Base-by-base conservation (phyloP, 2,329 filamentous ascomycete species). In the Botrytis deweyae region DNA sequence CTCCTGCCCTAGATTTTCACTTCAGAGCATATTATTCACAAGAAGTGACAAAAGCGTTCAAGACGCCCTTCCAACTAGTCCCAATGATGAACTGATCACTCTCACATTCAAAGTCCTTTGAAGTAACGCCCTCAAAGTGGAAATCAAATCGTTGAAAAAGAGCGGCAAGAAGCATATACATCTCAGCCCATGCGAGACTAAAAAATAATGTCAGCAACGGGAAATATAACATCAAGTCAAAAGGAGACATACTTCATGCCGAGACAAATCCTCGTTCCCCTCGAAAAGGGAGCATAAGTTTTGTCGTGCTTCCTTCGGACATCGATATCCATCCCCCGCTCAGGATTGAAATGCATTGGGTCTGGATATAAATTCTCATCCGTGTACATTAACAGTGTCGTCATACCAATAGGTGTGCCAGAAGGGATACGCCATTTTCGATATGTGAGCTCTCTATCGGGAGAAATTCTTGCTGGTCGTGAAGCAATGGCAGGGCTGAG, bases 201-300 rank as follows among this genome's bases (percentile, higher is more conserved):
- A 22, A n/a, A 40, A 52, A 52, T 1, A n/a, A n/a, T 62, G 29
- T 74, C 52, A 74, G 73, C 42, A 38, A 46, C 3, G 1, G 42
- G 14, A 44, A 40, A 4, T 42, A 68, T 67, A 12, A 68, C 12
- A 62, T 29, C 1, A 25, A 61, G 33, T 44, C 10, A 73, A n/a
- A 16, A 42, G 22, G n/a, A 46, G 38, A 74, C 58, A 33, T 69
- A 70, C 64, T 73, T 33, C 70, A 78, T 74, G 16, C 85, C 85
- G 9, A 86, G 78, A 73, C 85, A 86, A 20, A 78, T 79, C 12
- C 84, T 78, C 6, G 81, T 79, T 1, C 83, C 85, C 69, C 82
- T 84, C 5, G 81, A 82, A 75, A 86, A 86, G 0, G 83, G 68
- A 29, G 85, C 78, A 70, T 85, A 81, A 58, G 79, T 81, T 33